A percentile compares a stretch with the other conserved stretches of the same genome.
Evolutionary conservation across 2,329 filamentous ascomycete species (phyloP).

Genomic region (Verticillium isaacii): DNA sequence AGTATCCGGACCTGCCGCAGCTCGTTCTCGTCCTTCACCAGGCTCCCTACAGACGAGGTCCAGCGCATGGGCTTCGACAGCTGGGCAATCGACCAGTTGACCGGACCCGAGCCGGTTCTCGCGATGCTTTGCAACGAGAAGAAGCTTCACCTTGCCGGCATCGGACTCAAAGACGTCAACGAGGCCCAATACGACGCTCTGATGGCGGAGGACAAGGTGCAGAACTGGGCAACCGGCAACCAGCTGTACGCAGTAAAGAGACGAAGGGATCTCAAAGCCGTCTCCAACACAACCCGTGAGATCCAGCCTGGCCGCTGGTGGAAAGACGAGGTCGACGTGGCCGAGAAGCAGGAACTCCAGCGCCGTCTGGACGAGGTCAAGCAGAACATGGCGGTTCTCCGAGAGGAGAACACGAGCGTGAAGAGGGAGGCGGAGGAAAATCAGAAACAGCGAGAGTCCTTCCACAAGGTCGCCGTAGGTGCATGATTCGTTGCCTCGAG

Average conservation of each 20-base stretch:
- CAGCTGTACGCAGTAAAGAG: constrained; percentile 61
- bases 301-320: constrained; percentile 63
- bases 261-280: constrained; percentile 73
- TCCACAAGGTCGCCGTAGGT: not conserved
- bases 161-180: constrained; percentile 58
- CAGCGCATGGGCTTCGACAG: constrained; percentile 64
- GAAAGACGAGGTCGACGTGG: constrained; percentile 69
- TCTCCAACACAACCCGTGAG: constrained; percentile 61
- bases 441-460: not conserved
- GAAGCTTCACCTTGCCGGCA: constrained; percentile 62
- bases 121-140: constrained; percentile 81
- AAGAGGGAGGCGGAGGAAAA: constrained; percentile 30
- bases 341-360: constrained; percentile 58
- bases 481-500: not conserved
- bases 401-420: constrained; percentile 14
- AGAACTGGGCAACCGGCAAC: constrained; percentile 64
- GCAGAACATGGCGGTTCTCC: constrained; percentile 13
- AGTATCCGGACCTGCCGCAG: constrained; percentile 61
- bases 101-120: constrained; percentile 77
- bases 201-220: constrained; percentile 51
- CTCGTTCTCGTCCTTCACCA: constrained; percentile 51
- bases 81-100: constrained; percentile 73
- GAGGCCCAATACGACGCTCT: constrained; percentile 67
- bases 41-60: constrained; percentile 52
- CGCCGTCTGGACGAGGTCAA: constrained; percentile 42